These are phyloP conservation scores for Mortierella sp. DNA, from an alignment of 371 early-diverging fungal species.

Conservation along the genomic window DNA sequence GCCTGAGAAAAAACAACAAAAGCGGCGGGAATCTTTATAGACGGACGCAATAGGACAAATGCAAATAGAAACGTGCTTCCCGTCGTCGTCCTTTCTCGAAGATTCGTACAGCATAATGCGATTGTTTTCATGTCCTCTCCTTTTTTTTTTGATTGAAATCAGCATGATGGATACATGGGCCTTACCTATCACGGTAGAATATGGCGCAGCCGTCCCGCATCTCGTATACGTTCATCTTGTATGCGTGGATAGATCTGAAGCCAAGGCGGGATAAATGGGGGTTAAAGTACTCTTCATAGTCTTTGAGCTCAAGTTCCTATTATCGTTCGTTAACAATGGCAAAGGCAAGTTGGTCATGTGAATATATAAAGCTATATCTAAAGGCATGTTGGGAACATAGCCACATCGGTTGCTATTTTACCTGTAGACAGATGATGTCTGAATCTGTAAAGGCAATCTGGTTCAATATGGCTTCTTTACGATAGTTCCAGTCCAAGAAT, in stretches of 20 bases:
- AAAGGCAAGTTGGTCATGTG: background rate
- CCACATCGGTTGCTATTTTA: background rate
- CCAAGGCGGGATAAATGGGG: constrained; percentile 51
- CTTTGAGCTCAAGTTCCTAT: constrained; percentile 52
- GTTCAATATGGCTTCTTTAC: constrained; percentile 48
- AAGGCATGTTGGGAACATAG: background rate
- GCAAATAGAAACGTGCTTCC: constrained; percentile 21
- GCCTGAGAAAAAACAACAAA: constrained; percentile 4
- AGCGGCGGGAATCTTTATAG: background rate
- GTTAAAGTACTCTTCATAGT: constrained; percentile 48
- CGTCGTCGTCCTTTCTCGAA: background rate
- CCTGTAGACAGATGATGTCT: constrained; percentile 54
- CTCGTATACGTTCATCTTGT: constrained; percentile 56
- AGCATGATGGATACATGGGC: background rate
- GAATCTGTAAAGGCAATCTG: constrained; percentile 51
- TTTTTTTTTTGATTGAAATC: background rate
- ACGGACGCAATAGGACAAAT: constrained; percentile 14
- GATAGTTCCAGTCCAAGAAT: constrained; percentile 53
- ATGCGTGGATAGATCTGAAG: constrained; percentile 50
- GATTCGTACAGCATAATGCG: background rate
- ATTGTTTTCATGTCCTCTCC: background rate
- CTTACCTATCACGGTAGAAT: constrained; percentile 56
- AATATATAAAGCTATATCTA: background rate
- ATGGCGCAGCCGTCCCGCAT: constrained; percentile 58
- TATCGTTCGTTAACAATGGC: background rate